Conservation (phyloP, 306 rosid species). For the Cajanus cajan region DNA sequence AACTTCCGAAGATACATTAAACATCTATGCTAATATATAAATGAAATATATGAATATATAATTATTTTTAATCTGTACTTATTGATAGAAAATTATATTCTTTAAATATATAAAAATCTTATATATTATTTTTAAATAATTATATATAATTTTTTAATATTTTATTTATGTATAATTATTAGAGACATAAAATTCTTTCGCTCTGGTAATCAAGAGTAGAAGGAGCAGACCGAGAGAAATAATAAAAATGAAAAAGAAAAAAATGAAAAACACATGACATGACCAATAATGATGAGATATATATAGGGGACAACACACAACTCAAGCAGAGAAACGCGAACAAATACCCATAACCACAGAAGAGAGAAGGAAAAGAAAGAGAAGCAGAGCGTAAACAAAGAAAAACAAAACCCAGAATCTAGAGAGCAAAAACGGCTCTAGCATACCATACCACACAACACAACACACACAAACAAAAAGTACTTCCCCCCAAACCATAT, state of each 20-base stretch:
- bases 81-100: too few relatives aligned
- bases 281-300: background rate
- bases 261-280: background rate
- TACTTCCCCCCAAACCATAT: slow-evolving; percentile 21
- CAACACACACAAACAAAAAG: slow-evolving; percentile 16
- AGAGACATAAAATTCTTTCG: too few relatives aligned
- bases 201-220: too few relatives aligned
- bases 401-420: slow-evolving; percentile 46
- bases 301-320: slow-evolving; percentile 15
- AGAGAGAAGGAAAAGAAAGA: slow-evolving; percentile 11
- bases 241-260: background rate
- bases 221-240: background rate
- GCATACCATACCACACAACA: slow-evolving; percentile 19
- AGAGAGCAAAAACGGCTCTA: slow-evolving; percentile 10
- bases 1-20: too few relatives aligned
- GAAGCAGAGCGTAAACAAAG: slow-evolving; percentile 9
- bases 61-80: too few relatives aligned
- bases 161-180: too few relatives aligned
- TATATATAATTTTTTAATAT: too few relatives aligned
- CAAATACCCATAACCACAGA: background rate
- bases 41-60: too few relatives aligned
- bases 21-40: too few relatives aligned
- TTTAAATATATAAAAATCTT: too few relatives aligned
- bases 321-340: slow-evolving; percentile 25
- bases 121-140: too few relatives aligned